phyloP scores from a whole-genome alignment of 306 rosid species.

The Prunus persica region DNA sequence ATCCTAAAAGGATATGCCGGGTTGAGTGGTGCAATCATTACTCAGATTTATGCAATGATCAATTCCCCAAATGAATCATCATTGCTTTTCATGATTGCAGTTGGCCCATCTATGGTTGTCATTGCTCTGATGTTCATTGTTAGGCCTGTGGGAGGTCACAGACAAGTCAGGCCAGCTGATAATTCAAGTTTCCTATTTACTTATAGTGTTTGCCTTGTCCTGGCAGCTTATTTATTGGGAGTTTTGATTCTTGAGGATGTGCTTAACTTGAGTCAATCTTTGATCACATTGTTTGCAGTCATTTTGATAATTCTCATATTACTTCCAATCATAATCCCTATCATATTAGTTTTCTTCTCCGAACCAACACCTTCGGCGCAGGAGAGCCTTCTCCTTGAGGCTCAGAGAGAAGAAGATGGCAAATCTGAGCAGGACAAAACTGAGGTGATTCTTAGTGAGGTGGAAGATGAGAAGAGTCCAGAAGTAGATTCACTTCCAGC shows the following conservation, averaged over 20 bases:
- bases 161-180: constrained; percentile 53
- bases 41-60: constrained; percentile 53
- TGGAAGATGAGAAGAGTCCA: constrained; percentile 47
- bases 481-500: constrained; percentile 49
- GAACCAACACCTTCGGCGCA: constrained; percentile 30
- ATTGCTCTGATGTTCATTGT: constrained; percentile 54
- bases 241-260: constrained; percentile 55
- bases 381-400: constrained; percentile 48
- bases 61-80: constrained; percentile 48
- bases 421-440: constrained; percentile 16
- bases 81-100: constrained; percentile 57
- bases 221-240: constrained; percentile 65
- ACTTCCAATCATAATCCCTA: constrained; percentile 55
- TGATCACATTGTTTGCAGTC: constrained; percentile 29
- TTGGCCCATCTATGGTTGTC: constrained; percentile 62
- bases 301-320: constrained; percentile 43
- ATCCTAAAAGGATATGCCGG: constrained; percentile 77
- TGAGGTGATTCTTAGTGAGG: constrained; percentile 40
- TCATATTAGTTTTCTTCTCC: constrained; percentile 51
- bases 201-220: constrained; percentile 54
- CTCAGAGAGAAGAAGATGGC: constrained; percentile 18
- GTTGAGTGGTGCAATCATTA: constrained; percentile 63
- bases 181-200: constrained; percentile 53
- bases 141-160: constrained; percentile 51
- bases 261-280: constrained; percentile 34